These are phyloP conservation scores for Cutaneotrichosporon sp. DNA, from an alignment of 1,284 basidiomycete species.

Conservation along the genomic window DNA sequence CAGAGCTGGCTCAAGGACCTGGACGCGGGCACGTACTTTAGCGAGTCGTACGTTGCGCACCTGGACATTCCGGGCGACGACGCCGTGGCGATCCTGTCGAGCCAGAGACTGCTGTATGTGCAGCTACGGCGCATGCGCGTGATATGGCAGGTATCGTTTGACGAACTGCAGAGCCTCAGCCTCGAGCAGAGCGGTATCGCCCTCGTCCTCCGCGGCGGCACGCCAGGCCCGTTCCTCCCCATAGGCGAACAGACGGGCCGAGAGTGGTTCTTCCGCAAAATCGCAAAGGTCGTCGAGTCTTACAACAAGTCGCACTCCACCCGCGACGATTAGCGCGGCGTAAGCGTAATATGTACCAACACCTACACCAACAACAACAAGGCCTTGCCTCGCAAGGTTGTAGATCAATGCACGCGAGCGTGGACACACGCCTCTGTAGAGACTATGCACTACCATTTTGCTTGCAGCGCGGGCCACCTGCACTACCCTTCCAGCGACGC, in stretches of 20 bases:
- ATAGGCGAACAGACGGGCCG: slow-evolving; percentile 52
- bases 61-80: slow-evolving; percentile 77
- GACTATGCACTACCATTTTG: too few species aligned
- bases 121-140: slow-evolving; percentile 78
- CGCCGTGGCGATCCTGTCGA: slow-evolving; percentile 76
- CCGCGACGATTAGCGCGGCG: slow-evolving; percentile 17
- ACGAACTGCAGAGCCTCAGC: slow-evolving; percentile 78
- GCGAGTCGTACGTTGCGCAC: slow-evolving; percentile 87
- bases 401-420: too few species aligned
- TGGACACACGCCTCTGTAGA: too few species aligned
- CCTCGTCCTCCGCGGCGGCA: slow-evolving; percentile 59
- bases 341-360: not conserved
- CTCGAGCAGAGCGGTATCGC: slow-evolving; percentile 84
- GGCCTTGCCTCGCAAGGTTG: too few species aligned
- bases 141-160: slow-evolving; percentile 88
- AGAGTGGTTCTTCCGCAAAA: slow-evolving; percentile 56
- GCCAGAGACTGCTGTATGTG: slow-evolving; percentile 72
- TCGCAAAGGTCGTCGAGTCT: slow-evolving; percentile 46
- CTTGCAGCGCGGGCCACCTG: too few species aligned
- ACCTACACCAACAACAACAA: not conserved
- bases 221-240: slow-evolving; percentile 55
- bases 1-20: slow-evolving; percentile 95
- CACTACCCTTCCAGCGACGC: too few species aligned
- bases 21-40: slow-evolving; percentile 63
- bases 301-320: slow-evolving; percentile 41